Base-by-base conservation (phyloP, 2,329 filamentous ascomycete genomes). In the Diaporthe sp. region DNA sequence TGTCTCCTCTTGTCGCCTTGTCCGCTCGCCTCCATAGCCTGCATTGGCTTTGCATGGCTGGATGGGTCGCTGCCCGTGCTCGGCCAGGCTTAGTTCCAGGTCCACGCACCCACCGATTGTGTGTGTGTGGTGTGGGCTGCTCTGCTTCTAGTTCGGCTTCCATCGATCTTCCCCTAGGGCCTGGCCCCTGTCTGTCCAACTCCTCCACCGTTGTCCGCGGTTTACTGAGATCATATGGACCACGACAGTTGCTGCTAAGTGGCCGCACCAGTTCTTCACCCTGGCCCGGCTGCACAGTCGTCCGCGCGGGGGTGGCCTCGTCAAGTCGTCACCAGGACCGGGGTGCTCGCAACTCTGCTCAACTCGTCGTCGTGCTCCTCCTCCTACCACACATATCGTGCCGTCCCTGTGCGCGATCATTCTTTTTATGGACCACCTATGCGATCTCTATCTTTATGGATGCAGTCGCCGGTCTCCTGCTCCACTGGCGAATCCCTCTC, bases 381-480 rank as follows among this genome's bases (percentile, higher is more conserved):
- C 28, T 54, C 71, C 33, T 57, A 45, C 19, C 58, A 40, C 78
- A 75, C 77, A 77, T 74, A 74, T 77, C 77, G 76, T 72, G 75
- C 74, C 75, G 76, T 77, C 79, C 79, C 81, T 80, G 80, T 78
- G 68, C 78, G 75, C 73, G 77, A 79, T 78, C 79, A 58, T 82
- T 80, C 79, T 81, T 78, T 79, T 78, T 77, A 80, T 79, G 77
- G 78, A 78, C 75, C 76, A 77, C 78, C 77, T 77, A 77, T 78
- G 78, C 55, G 50, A 42, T 67, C 77, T 79, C 79, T 80, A 80
- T 79, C 77, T 79, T 77, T 71, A 38, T 67, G 58, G 35, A 78
- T 80, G 77, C 61, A 68, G 80, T 80, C 78, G 75, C 72, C 80
- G 79, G 78, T 76, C 77, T 79, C 77, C 50, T 66, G 28, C 40